Percentiles rank a stretch among this genome's conserved stretches.
These are phyloP conservation scores for Aspergillus puulaauensis DNA, from an alignment of 2,329 filamentous ascomycete genomes.

Conservation along the genomic window DNA sequence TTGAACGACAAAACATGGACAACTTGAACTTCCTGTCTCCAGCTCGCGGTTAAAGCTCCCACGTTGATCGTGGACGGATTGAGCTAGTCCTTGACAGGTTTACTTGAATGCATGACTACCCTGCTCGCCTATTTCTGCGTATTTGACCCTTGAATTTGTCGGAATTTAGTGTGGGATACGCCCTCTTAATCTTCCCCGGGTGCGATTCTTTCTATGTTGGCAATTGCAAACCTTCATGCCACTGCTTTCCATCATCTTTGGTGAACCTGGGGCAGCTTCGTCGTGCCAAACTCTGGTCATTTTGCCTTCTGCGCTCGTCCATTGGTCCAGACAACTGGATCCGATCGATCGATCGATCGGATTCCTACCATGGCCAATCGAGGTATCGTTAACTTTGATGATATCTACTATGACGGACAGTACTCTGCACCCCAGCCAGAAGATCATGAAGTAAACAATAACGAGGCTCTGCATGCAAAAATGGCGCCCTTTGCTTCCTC, in stretches of 20 bases:
- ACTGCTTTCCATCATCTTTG: not conserved
- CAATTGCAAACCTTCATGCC: not conserved
- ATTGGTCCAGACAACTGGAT: slow-evolving; percentile 16
- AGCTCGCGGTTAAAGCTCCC: not conserved
- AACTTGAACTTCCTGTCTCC: not conserved
- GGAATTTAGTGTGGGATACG: not conserved
- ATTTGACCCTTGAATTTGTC: slow-evolving; percentile 8
- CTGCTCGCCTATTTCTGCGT: slow-evolving; percentile 8
- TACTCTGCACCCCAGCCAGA: slow-evolving; percentile 10
- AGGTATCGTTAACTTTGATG: slow-evolving; percentile 17
- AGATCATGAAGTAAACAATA: slow-evolving; percentile 2
- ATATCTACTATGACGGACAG: slow-evolving; percentile 17
- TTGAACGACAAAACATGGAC: not conserved
- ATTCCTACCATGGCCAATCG: slow-evolving; percentile 11
- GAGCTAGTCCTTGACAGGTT: not conserved
- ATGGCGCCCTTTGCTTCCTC: slow-evolving; percentile 14
- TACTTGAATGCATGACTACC: not conserved
- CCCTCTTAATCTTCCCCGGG: not conserved
- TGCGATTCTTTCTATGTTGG: not conserved
- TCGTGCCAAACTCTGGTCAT: not conserved
- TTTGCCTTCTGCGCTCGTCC: slow-evolving; percentile 1
- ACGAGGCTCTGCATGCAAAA: slow-evolving; percentile 12
- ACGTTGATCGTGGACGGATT: not conserved
- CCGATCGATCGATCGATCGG: slow-evolving; percentile 24
- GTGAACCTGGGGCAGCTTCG: not conserved